Conservation (phyloP, 257 asterid species). For the Dorcoceras hygrometricum region DNA sequence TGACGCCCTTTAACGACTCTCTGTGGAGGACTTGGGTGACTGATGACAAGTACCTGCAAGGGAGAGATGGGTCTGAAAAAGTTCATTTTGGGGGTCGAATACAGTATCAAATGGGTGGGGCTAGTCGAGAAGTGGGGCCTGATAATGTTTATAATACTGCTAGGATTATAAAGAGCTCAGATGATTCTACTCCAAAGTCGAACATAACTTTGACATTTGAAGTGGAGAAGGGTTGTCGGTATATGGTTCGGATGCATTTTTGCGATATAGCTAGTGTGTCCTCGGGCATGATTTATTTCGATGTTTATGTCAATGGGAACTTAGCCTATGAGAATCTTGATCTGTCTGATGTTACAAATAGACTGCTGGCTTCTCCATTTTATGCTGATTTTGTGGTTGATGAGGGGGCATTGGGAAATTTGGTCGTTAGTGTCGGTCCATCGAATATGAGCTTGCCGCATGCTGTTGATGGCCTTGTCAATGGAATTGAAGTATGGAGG, state of each 20-base stretch:
- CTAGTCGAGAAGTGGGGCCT: constrained; percentile 85
- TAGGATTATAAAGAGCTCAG: constrained; percentile 57
- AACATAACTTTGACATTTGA: constrained; percentile 71
- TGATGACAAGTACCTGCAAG: constrained; percentile 52
- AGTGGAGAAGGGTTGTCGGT: constrained; percentile 52
- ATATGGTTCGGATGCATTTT: constrained; percentile 81
- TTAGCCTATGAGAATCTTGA: constrained; percentile 79
- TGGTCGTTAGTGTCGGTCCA: constrained; percentile 73
- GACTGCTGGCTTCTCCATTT: constrained; percentile 76
- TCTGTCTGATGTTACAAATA: constrained; percentile 44
- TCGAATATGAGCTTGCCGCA: constrained; percentile 55
- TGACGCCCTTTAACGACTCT: constrained; percentile 93
- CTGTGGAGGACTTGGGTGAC: constrained; percentile 88
- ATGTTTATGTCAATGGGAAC: constrained; percentile 70
- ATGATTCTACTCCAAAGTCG: constrained; percentile 33
- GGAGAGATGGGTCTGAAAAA: constrained; percentile 32
- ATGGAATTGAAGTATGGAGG: constrained; percentile 87
- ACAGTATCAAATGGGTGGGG: constrained; percentile 65
- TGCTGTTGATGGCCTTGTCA: constrained; percentile 74
- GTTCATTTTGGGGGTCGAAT: constrained; percentile 63
- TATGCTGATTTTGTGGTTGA: constrained; percentile 81
- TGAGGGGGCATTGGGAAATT: constrained; percentile 32
- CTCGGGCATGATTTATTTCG: constrained; percentile 55
- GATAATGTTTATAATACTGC: constrained; percentile 86
- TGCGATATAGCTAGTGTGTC: constrained; percentile 87